Conservation (phyloP, 2,329 filamentous ascomycete genomes). For the Fusarium subtropicale region DNA sequence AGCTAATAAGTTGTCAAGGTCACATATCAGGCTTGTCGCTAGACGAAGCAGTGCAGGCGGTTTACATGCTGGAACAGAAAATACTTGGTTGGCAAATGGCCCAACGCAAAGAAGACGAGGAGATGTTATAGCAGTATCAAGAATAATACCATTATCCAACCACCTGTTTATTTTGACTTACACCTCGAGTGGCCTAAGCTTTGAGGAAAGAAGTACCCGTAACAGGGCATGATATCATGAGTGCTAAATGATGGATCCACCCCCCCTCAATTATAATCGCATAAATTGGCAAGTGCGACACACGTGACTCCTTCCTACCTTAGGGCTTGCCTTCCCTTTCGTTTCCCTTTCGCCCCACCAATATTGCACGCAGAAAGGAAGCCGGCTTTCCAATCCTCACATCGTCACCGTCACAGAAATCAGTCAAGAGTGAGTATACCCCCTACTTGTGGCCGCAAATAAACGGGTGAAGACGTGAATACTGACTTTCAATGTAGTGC, state of each 20-base stretch:
- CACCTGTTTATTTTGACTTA: not conserved
- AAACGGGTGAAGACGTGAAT: constrained; percentile 26
- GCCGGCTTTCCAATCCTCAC: constrained; percentile 53
- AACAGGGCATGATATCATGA: constrained; percentile 26
- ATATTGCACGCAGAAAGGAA: constrained; percentile 55
- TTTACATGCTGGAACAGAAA: constrained; percentile 55
- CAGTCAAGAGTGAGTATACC: constrained; percentile 68
- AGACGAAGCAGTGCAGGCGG: constrained; percentile 51
- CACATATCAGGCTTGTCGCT: constrained; percentile 51
- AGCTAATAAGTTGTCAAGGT: constrained; percentile 43
- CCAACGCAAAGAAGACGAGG: constrained; percentile 3
- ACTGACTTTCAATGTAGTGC: constrained; percentile 68
- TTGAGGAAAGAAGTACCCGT: not conserved
- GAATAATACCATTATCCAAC: not conserved
- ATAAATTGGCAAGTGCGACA: not conserved
- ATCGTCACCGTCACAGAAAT: constrained; percentile 63
- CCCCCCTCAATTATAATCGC: not conserved
- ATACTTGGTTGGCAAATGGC: constrained; percentile 52
- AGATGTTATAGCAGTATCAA: not conserved
- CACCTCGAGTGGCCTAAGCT: not conserved
- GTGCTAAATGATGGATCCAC: constrained; percentile 12
- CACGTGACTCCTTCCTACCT: constrained; percentile 48
- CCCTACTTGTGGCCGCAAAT: constrained; percentile 29
- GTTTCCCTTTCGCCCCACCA: constrained; percentile 56
- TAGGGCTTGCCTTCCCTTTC: constrained; percentile 52